These are phyloP conservation scores for Sherardia arvensis DNA, from an alignment of 257 asterid species.

Conservation along the genomic window DNA sequence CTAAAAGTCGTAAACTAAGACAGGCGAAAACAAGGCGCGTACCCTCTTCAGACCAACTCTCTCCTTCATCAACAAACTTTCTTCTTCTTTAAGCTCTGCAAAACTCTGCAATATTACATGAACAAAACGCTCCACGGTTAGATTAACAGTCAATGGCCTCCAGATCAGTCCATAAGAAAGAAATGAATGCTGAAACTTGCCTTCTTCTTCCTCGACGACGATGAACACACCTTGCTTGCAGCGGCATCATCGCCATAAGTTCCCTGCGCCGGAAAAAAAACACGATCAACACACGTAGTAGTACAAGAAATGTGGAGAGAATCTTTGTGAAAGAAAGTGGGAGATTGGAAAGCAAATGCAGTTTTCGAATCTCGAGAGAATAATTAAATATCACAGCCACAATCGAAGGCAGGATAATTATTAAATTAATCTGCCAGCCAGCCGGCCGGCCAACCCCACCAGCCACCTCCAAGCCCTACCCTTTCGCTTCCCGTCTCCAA, in stretches of 20 bases:
- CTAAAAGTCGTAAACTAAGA: no score
- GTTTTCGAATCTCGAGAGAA: not conserved
- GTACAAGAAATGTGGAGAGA: no score
- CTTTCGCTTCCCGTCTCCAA: not conserved
- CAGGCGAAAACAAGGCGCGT: no score
- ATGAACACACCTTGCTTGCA: constrained; percentile 3
- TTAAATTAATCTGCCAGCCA: no score
- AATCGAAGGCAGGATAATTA: not conserved
- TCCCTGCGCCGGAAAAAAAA: constrained; percentile 19
- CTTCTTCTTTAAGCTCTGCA: constrained; percentile 29
- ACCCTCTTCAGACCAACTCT: constrained; percentile 19
- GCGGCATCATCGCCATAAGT: constrained; percentile 4
- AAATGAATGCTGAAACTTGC: no score
- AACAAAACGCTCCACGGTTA: not conserved
- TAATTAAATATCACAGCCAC: no score
- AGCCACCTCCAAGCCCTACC: not conserved
- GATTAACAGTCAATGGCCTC: not conserved
- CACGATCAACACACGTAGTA: no score
- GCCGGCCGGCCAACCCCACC: no score
- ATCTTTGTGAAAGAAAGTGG: no score
- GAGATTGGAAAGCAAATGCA: not conserved
- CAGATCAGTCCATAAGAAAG: not conserved
- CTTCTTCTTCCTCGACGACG: constrained; percentile 17
- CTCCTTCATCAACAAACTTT: constrained; percentile 23
- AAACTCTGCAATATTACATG: constrained; percentile 12